Percentiles rank a stretch among this genome's conserved stretches.
Evolutionary conservation across 345 rosid species (phyloP).

Genomic region (Gynandropsis gynandra): DNA sequence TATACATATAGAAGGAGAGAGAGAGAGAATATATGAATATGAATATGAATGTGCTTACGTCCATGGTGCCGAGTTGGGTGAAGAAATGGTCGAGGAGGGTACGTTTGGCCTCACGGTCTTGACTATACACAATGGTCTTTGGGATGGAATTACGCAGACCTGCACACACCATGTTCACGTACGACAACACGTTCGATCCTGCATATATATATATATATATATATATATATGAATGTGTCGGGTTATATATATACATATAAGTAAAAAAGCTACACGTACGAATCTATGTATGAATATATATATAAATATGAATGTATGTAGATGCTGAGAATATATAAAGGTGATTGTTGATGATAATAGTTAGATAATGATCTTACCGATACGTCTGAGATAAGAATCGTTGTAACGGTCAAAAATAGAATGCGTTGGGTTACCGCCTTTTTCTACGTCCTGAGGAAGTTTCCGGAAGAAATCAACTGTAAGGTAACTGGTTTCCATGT

Average conservation of each 20-base stretch:
- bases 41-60: constrained; percentile 33
- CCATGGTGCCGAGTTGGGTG: constrained; percentile 67
- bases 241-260: no score
- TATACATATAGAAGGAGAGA: no score
- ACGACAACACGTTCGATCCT: constrained; percentile 67
- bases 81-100: constrained; percentile 70
- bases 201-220: no score
- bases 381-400: constrained; percentile 81
- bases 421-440: constrained; percentile 95
- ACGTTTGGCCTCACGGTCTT: constrained; percentile 78
- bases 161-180: constrained; percentile 68
- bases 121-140: constrained; percentile 66
- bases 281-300: constrained; percentile 1
- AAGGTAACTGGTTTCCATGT: constrained; percentile 90
- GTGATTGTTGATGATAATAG: no score
- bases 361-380: no score
- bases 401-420: constrained; percentile 95
- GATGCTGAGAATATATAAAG: no score
- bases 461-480: constrained; percentile 96
- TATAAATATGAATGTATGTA: no score
- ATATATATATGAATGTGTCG: no score
- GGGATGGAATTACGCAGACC: constrained; percentile 68
- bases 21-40: neutral
- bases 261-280: no score
- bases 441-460: constrained; percentile 96